Base-by-base conservation (phyloP, 768 basidiomycete genomes). In the Candolleomyces efflorescens region DNA sequence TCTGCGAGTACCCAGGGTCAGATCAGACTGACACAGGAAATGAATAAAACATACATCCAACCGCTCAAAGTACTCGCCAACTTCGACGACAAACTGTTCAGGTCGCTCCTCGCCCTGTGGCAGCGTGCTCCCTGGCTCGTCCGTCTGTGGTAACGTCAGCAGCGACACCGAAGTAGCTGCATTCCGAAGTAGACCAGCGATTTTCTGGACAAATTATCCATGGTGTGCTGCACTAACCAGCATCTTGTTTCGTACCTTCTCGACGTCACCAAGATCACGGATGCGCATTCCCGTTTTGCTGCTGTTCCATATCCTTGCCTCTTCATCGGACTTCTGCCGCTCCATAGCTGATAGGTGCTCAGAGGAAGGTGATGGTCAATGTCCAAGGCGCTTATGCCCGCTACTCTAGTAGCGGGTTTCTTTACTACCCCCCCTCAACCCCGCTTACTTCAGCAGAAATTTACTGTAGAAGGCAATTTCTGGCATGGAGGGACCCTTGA, bases 21-120 rank as follows among this genome's bases (percentile, higher is more conserved):
- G 24, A 44, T 32, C 26, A 36, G 10, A 38, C 32, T 32, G 53
- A 18, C 20, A 6, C 23, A 58, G 26, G 38, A 51, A 54, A 27
- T 18, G 51, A n/a, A 12, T 18, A 39, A 4, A 6, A 71, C 76
- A 60, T 64, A 92, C 90, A 68, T 93, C 86, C 9, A 92, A 77
- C 24, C 87, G 84, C 63, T 91, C 86, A 65, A 92, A 93, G 70
- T 92, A 92, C 67, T 91, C 88, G 75, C 86, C 87, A 53, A 89
- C 89, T 74, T 92, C 89, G 43, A 87, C 77, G 41, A 92, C 90
- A 62, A 93, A 92, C 65, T 90, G 87, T 66, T 92, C 89, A 13
- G 89, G 90, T 37, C 90, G 79, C 70, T 93, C 90, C 59, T 87
- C 90, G 41, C 89, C 90, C 64, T 88, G 86, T 2, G 90, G 89